Evolutionary conservation across 2,329 filamentous ascomycete species (phyloP), one percentile per base, ranked within the genome.

Genomic region (Talaromyces rugulosus): DNA sequence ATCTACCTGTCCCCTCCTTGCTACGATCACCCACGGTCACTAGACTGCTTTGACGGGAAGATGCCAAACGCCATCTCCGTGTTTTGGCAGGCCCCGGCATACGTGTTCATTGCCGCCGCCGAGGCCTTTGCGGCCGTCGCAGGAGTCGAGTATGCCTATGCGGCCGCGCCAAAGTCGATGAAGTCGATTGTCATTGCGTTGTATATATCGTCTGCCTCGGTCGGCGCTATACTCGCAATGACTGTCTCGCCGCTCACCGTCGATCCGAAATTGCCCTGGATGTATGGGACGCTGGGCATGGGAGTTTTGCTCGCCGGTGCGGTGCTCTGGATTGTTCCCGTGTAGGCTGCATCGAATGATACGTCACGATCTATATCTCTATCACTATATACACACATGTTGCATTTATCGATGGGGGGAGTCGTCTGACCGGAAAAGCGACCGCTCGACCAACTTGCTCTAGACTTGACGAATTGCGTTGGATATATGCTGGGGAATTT

Each of bases 101-200:
- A 83, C 68, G 74, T 84, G 5, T 74, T 87, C 1, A 79, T 83
- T 61, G 83, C 80, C 64, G 78, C 85, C 63, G 83, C 82, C 3
- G 83, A 86, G 69, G 85, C 85, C 68, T 81, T 85, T 64, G 81
- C 83, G 1, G 82, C 79, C 7, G 80, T 87, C 61, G 86, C 84
- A 2, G 87, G 86, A 1, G 85, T 89, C 66, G 89, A 92, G 72
- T 92, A 90, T 66, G 90, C 90, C 42, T 92, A 87, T 78, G 88
- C 87, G 72, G 91, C 91, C 77, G 89, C 89, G 0, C 90, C 89
- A 23, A 85, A 84, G 70, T 92, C 91, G 79, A 92, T 93, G 90
- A 40, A 50, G n/a, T 57, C 53, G 23, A 36, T 62, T 7, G 42
- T 62, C 5, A 42, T 56, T 34, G 59, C 59, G 16, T 2, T 61